Evolutionary conservation across 352 stramenopile genomes (phyloP).

Genomic region (Phytopythium vexans): DNA sequence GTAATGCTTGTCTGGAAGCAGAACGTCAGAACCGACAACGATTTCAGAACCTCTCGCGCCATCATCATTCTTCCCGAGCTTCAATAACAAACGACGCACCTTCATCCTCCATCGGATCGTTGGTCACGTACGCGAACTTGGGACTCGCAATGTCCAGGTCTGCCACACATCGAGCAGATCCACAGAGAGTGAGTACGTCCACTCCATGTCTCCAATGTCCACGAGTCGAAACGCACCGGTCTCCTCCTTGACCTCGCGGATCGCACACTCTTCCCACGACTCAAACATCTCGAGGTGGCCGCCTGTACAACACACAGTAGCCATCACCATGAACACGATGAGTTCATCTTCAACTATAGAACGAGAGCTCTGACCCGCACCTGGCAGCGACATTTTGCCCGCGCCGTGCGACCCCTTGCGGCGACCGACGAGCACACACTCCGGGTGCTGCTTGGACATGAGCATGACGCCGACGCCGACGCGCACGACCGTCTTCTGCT

Average conservation of each 20-base stretch:
- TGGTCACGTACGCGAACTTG: constrained; percentile 72
- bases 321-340: not conserved
- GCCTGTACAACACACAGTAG: constrained; percentile 9
- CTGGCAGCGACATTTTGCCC: constrained; percentile 72
- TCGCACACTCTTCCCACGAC: constrained; percentile 70
- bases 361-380: constrained; percentile 8
- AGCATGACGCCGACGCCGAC: constrained; percentile 79
- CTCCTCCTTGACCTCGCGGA: constrained; percentile 83
- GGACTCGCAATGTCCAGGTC: constrained; percentile 55
- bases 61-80: not conserved
- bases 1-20: constrained; percentile 58
- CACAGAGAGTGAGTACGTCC: not conserved
- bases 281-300: constrained; percentile 86
- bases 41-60: not conserved
- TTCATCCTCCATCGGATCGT: constrained; percentile 80
- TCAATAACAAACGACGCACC: constrained; percentile 4
- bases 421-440: constrained; percentile 68
- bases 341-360: not conserved
- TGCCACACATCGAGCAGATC: constrained; percentile 6
- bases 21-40: not conserved
- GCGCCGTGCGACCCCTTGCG: constrained; percentile 76
- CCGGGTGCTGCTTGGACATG: constrained; percentile 54
- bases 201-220: not conserved
- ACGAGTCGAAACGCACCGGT: constrained; percentile 35
- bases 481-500: constrained; percentile 55